Percentiles rank a stretch among this genome's conserved stretches.
Evolutionary conservation across 129 eudicot species (phyloP).

Genomic region (Centella asiatica): DNA sequence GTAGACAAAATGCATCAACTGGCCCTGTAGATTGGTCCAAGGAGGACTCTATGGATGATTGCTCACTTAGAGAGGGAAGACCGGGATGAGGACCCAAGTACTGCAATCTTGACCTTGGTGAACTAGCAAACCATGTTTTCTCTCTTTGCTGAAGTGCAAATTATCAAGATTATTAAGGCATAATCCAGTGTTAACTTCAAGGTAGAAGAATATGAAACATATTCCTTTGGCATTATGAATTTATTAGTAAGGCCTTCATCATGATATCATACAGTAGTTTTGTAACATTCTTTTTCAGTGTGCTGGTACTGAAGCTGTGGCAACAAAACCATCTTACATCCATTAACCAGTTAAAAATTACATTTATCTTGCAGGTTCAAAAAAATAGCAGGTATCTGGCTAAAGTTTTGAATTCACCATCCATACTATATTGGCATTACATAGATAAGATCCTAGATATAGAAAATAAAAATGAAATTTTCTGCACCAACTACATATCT

Average conservation of each 20-base stretch:
- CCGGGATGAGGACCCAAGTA: constrained; percentile 77
- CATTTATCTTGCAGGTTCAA: neutral
- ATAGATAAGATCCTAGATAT: no score
- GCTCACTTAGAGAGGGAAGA: constrained; percentile 53
- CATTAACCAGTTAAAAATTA: neutral
- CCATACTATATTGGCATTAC: neutral
- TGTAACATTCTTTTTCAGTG: neutral
- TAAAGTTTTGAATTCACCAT: neutral
- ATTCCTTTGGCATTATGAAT: neutral
- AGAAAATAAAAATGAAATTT: no score
- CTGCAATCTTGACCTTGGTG: constrained; percentile 74
- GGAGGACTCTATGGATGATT: constrained; percentile 34
- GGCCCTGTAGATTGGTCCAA: constrained; percentile 75
- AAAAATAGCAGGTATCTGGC: neutral
- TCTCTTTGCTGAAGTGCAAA: constrained; percentile 68
- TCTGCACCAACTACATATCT: neutral
- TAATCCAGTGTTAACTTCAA: neutral
- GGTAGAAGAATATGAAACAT: neutral
- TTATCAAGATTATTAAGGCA: neutral
- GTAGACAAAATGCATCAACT: constrained; percentile 69
- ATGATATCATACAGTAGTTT: neutral
- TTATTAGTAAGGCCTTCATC: neutral
- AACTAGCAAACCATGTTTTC: constrained; percentile 82
- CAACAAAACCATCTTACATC: neutral
- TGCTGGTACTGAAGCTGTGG: neutral